Evolutionary conservation across 2,329 filamentous ascomycete species (phyloP), one percentile per base, ranked within the genome.

Genomic region (Fusarium verrucosum): DNA sequence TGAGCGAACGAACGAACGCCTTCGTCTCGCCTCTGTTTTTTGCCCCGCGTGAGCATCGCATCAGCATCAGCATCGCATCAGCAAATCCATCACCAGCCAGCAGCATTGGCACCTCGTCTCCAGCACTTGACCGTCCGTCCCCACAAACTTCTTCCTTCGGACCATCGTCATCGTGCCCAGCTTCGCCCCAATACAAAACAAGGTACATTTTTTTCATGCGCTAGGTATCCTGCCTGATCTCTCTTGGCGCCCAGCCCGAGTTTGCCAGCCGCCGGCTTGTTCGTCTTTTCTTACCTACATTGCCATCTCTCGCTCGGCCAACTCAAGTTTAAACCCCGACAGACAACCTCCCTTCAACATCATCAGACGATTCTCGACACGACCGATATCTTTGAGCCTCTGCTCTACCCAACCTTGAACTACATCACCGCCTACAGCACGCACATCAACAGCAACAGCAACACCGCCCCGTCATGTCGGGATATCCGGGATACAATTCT

Each of bases 401-500:
- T 33, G 20, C 40, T 43, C 40, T 43, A 26, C 33, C 25, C n/a
- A 36, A 33, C 22, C n/a, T n/a, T n/a, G n/a, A 23, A 37, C n/a
- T 36, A 16, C 25, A 28, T 41, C 46, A 23, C 38, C n/a, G n/a
- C n/a, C n/a, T n/a, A 41, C 20, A 26, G 10, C 25, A 26, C 25
- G n/a, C n/a, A n/a, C n/a, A n/a, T n/a, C n/a, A 32, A 26, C 38
- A 26, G n/a, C n/a, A n/a, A n/a, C 32, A 45, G 33, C 38, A 30
- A 41, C 35, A 28, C 43, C 36, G 37, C 42, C 63, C 61, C 42
- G 69, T 65, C 59, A 90, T 89, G 87, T 88, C 87, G 67, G 87
- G 85, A 72, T 89, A 88, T 74, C 85, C 85, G 66, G 78, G 79
- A 43, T 87, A 88, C 72, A 78, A 81, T 57, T 79, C 79, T 73